Base-by-base conservation (phyloP, 768 basidiomycete genomes). In the Xanthoconium purpureum region DNA sequence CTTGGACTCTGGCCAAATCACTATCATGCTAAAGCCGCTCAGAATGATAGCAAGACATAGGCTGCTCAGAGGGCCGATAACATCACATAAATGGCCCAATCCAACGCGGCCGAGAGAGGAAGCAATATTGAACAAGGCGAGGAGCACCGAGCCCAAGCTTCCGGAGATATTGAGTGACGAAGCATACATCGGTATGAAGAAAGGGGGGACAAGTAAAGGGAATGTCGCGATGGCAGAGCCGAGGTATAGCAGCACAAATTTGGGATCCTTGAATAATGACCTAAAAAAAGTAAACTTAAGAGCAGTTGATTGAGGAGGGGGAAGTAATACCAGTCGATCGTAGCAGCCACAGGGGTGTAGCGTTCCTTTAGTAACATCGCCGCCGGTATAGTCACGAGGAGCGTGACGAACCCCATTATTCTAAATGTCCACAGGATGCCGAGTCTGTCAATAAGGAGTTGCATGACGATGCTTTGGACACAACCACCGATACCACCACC, bases 151-250 rank as follows among this genome's bases (percentile, higher is more conserved):
- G 6, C 40, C 50, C 33, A 51, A 35, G 32, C 40, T 51, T 17
- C 32, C 50, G 15, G 50, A 43, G 9, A 51, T 38, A 28, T 43
- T 43, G 20, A 51, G 30, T 35, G 50, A 43, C 15, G 50, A 51
- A 17, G 50, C 50, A 52, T 74, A 75, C 11, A 68, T 62, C 2
- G 71, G 73, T 45, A 74, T 72, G 63, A 75, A 74, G 62, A 73
- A 75, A 12, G 70, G 68, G 1, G 73, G 66, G 24, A 45, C 44
- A 33, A 75, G 68, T 10, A 72, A 55, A n/a, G 71, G 73, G 53
- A 75, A 75, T 15, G 71, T 72, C 28, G 66, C 70, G 28, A 73
- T 56, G n/a, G 62, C 71, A 32, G 67, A 70, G 5, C 69, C 71
- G n/a, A 73, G 35, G 54, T 67, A 73, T 8, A 74, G 62, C 8